Base-by-base conservation (phyloP, 805 yeast species). In the Lachancea thermotolerans region DNA sequence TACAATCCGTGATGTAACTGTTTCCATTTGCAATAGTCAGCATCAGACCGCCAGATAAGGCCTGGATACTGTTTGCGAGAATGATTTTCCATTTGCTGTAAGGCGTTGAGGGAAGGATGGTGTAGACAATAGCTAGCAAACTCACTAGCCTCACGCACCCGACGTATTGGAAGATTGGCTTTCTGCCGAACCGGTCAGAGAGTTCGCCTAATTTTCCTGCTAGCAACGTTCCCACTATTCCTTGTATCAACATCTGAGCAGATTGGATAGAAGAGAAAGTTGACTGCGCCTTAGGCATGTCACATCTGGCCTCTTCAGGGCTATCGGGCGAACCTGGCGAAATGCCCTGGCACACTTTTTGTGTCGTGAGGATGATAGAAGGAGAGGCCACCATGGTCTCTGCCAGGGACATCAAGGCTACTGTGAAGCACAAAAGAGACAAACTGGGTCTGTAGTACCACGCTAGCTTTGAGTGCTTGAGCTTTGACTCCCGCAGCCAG, bases 1-100 rank as follows among this genome's bases (percentile, higher is more conserved):
- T 81, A 34, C 86, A 78, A 65, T 88, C 96, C 3, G 87, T 70
- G 14, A 85, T 72, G 57, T 86, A 88, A 48, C 90, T 77, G 57
- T 81, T 81, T 10, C 78, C 67, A 28, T 83, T 65, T 9, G 82
- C 77, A 41, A 83, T 55, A 30, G 81, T 54, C 5, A 81, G 71
- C 48, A 78, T 62, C 8, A 74, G 41, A 0, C 88, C 83, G 18
- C 96, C 96, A n/a, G 81, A 75, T 3, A 74, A 42, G 21, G 79
- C 71, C 28, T 71, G 72, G 1, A 82, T 31, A 1, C 74, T 47
- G 11, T 72, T 72, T 2, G 76, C 65, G 0, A 71, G 30, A 1
- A 83, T 60, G 49, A 79, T 68, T 27, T 50, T 60, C 60, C 45
- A 53, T 44, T 55, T 64, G 57, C 49, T 72, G 56, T 37, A 79